These are phyloP conservation scores for Pseudonectria buxi DNA, from an alignment of 2,329 filamentous ascomycete genomes.

Conservation along the genomic window DNA sequence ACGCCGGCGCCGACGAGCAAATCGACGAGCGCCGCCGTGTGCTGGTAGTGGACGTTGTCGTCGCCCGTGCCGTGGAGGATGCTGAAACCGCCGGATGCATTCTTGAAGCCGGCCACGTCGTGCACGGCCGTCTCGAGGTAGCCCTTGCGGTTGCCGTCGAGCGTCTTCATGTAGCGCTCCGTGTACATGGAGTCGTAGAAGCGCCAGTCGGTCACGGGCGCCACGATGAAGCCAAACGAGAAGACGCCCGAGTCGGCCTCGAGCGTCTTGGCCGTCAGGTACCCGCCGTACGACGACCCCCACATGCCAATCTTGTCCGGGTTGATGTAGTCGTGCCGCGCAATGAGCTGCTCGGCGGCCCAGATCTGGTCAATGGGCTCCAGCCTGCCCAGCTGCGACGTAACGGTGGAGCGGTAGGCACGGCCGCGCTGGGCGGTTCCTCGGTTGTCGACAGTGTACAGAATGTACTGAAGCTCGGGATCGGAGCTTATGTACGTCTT, in stretches of 20 bases:
- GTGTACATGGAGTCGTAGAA: slow-evolving; percentile 69
- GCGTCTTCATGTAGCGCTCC: slow-evolving; percentile 65
- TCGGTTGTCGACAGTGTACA: slow-evolving; percentile 62
- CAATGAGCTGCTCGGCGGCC: slow-evolving; percentile 51
- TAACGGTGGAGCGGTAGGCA: slow-evolving; percentile 51
- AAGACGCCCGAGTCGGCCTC: slow-evolving; percentile 56
- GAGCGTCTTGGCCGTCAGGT: slow-evolving; percentile 58
- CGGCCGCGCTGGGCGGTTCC: slow-evolving; percentile 61
- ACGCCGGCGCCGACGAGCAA: slow-evolving; percentile 53
- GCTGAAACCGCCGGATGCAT: slow-evolving; percentile 51
- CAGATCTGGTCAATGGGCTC: slow-evolving; percentile 63
- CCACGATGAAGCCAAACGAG: slow-evolving; percentile 55
- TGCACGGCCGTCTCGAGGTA: slow-evolving; percentile 57
- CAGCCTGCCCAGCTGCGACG: slow-evolving; percentile 53
- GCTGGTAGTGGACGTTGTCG: slow-evolving; percentile 67
- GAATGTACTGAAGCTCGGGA: slow-evolving; percentile 60
- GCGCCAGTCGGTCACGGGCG: slow-evolving; percentile 61
- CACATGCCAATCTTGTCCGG: slow-evolving; percentile 56
- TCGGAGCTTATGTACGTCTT: slow-evolving; percentile 59
- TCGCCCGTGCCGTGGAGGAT: slow-evolving; percentile 62
- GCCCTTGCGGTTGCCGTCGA: slow-evolving; percentile 47
- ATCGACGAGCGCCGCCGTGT: slow-evolving; percentile 55
- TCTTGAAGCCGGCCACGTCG: slow-evolving; percentile 53
- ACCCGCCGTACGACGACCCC: slow-evolving; percentile 65
- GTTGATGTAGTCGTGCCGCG: slow-evolving; percentile 48